These are phyloP conservation scores for Septoria linicola DNA, from an alignment of 2,329 filamentous ascomycete genomes.

Conservation along the genomic window DNA sequence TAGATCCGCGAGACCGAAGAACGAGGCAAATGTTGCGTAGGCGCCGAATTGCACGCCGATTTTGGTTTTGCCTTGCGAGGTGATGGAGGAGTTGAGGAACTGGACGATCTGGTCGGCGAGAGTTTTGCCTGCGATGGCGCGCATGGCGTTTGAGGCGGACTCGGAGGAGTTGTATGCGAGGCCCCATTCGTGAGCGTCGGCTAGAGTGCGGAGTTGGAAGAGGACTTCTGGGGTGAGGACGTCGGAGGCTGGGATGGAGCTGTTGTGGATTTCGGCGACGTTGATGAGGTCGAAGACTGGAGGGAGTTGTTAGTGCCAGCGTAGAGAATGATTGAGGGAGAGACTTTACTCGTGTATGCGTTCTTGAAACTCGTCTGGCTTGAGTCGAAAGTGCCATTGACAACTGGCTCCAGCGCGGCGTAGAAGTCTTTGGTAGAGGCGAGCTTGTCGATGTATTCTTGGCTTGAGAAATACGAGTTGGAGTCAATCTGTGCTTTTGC, in stretches of 20 bases:
- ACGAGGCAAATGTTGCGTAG: conserved; percentile 61
- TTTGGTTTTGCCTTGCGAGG: conserved; percentile 39
- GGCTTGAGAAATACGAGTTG: conserved; percentile 57
- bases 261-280: conserved; percentile 62
- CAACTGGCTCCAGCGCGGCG: conserved; percentile 50
- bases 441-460: conserved; percentile 50
- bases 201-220: conserved; percentile 67
- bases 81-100: conserved; percentile 48
- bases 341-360: conserved; percentile 61
- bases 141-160: conserved; percentile 34
- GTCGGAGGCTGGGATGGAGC: conserved; percentile 55
- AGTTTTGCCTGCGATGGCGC: conserved; percentile 50
- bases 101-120: conserved; percentile 48
- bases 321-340: neutral
- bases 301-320: neutral
- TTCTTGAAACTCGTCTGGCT: conserved; percentile 58
- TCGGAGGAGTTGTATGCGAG: conserved; percentile 72
- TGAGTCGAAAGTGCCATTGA: conserved; percentile 52
- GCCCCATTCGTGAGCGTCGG: conserved; percentile 76
- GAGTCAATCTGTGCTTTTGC: conserved; percentile 57
- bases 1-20: conserved; percentile 60
- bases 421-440: conserved; percentile 56
- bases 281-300: conserved; percentile 62
- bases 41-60: conserved; percentile 60
- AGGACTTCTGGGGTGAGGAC: conserved; percentile 62